These are phyloP conservation scores for Taiozyma sp. DNA, from an alignment of 1,139 yeast genomes.

Conservation along the genomic window DNA sequence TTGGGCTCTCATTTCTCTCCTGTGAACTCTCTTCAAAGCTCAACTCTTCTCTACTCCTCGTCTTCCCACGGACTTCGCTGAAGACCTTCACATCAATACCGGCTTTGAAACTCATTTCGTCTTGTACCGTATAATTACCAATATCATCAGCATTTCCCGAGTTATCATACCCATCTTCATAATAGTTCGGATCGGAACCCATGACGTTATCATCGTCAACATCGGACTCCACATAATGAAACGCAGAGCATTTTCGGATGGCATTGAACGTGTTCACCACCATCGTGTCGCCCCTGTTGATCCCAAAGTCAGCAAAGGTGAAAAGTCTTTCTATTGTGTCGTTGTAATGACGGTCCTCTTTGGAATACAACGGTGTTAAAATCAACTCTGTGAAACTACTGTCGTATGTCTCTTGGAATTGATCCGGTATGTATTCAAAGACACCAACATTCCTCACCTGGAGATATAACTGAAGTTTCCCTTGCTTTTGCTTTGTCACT, in stretches of 20 bases:
- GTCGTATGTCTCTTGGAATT: conserved; percentile 9
- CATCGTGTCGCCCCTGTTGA: conserved; percentile 33
- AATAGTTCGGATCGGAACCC: conserved; percentile 3
- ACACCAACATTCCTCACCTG: conserved; percentile 15
- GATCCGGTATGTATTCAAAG: conserved; percentile 11
- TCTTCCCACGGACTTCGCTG: conserved; percentile 2
- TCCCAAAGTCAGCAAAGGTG: conserved; percentile 33
- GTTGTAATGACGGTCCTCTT: conserved; percentile 31
- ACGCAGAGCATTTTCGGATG: conserved; percentile 18
- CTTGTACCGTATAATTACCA: conserved; percentile 6
- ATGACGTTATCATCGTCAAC: conserved; percentile 2
- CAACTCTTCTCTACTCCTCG: conserved; percentile 10
- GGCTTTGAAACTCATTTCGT: conserved; percentile 8
- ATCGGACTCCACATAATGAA: conserved; percentile 8
- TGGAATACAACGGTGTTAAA: conserved; percentile 29
- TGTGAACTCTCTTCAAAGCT: background rate
- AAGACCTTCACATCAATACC: conserved; percentile 9
- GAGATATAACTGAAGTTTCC: conserved; percentile 13
- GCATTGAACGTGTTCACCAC: conserved; percentile 26
- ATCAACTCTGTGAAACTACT: conserved; percentile 24
- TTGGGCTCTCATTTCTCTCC: conserved; percentile 1
- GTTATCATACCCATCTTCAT: conserved; percentile 14
- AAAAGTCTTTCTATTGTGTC: conserved; percentile 30
- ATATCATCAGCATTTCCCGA: conserved; percentile 21
- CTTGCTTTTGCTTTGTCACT: conserved; percentile 13